Conservation (phyloP, 306 rosid genomes). For the Ormosia semicastrata region DNA sequence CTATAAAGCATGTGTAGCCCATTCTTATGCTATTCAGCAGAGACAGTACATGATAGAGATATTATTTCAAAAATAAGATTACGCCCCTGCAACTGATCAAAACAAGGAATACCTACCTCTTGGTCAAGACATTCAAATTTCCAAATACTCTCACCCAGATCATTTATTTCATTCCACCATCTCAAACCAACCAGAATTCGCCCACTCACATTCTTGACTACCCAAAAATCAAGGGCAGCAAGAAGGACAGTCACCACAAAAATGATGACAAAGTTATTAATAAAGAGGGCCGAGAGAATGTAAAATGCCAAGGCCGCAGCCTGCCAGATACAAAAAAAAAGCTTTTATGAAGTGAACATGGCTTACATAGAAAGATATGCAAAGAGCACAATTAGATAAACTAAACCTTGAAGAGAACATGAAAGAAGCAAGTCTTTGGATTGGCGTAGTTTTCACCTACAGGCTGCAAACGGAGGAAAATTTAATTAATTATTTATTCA, state of each 20-base stretch:
- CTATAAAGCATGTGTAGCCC: slow-evolving; percentile 1
- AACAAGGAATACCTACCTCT: slow-evolving; percentile 56
- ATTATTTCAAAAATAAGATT: slow-evolving; percentile 9
- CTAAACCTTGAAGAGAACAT: slow-evolving; percentile 90
- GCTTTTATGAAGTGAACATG: slow-evolving; percentile 8
- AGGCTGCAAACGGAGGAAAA: slow-evolving; percentile 50
- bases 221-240: slow-evolving; percentile 98
- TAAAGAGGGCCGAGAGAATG: slow-evolving; percentile 85
- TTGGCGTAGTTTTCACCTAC: slow-evolving; percentile 90
- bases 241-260: slow-evolving; percentile 98
- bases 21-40: not conserved
- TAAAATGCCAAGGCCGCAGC: slow-evolving; percentile 92
- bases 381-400: not conserved
- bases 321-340: slow-evolving; percentile 45
- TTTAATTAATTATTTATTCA: not conserved
- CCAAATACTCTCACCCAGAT: slow-evolving; percentile 98
- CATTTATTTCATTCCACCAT: slow-evolving; percentile 99
- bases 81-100: not conserved
- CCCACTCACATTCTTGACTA: slow-evolving; percentile 97
- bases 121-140: slow-evolving; percentile 97
- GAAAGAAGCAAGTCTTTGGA: slow-evolving; percentile 94
- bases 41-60: not conserved
- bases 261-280: slow-evolving; percentile 89
- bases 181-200: slow-evolving; percentile 95
- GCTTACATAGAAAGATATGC: not conserved